Percentiles rank a stretch among this genome's conserved stretches.
Conservation (phyloP, 495 filamentous ascomycete species). For the Copromyces sp. region DNA sequence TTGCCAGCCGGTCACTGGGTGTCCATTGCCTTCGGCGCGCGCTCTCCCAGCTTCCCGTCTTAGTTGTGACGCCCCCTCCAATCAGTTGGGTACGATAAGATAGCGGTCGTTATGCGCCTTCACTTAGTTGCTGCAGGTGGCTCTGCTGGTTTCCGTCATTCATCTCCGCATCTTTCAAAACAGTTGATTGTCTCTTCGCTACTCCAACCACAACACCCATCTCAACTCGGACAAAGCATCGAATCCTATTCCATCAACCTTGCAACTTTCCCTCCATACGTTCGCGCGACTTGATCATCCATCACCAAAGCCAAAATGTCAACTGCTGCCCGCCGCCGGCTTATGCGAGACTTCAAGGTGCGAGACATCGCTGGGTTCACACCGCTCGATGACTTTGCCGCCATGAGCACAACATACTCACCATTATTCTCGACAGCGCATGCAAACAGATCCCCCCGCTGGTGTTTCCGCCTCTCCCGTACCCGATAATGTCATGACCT, state of each 20-base stretch:
- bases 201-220: not conserved
- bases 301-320: conserved; percentile 52
- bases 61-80: not conserved
- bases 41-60: not conserved
- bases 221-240: not conserved
- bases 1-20: not conserved
- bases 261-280: not conserved
- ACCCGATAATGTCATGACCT: conserved; percentile 98
- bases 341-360: conserved; percentile 99
- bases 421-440: conserved; percentile 52
- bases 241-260: not conserved
- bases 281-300: not conserved
- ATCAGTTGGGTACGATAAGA: not conserved
- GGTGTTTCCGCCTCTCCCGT: conserved; percentile 95
- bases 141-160: not conserved
- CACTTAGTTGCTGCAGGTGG: not conserved
- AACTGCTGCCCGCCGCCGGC: conserved; percentile 81
- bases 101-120: not conserved
- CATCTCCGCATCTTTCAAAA: not conserved
- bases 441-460: conserved; percentile 98
- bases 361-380: conserved; percentile 13
- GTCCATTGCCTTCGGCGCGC: not conserved
- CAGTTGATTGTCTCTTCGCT: not conserved
- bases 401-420: conserved; percentile 6
- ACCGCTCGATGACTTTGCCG: not conserved